Base-by-base conservation (phyloP, 768 basidiomycete genomes). In the Kwoniella europaea region DNA sequence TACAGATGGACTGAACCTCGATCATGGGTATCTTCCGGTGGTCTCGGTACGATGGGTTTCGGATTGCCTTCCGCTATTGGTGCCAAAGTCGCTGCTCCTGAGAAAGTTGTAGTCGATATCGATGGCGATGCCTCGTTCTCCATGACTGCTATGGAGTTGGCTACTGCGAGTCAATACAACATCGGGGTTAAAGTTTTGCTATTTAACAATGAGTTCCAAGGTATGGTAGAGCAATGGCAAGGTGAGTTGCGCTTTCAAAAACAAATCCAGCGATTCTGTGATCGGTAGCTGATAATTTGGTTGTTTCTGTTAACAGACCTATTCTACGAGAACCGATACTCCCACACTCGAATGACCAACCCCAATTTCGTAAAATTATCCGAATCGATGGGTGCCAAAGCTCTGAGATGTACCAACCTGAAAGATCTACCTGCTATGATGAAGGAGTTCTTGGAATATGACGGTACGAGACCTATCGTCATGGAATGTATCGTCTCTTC, bases 161-260 rank as follows among this genome's bases (percentile, higher is more conserved):
- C 91, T 24, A 99, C 97, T 0, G 97, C 97, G 4, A 87, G 92
- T 27, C 92, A 95, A 80, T 94, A 88, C 85, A 84, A 88, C 79
- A 97, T 99, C 73, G 96, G 97, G 69, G 93, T 98, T 81, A 99
- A 99, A 85, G 91, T 94, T 52, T 86, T 97, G 74, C 85, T 97
- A 24, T 84, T 98, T 78, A 96, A 97, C 87, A 98, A 97, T 84
- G 93, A 95, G 81, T 97, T 94, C 88, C 95, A 97, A 84, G 97
- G 97, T 65, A 99, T 99, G 97, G 97, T 98, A 13, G 86, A 93
- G 42, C 97, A 99, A 86, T 98, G 96, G 97, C 97, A 98, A 88
- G 46, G 46, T 50, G 46, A 93, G 93, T 93, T 50, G 18, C 18
- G 18, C 13, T 16, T 50, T 16, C 10, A 35, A 7, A 35, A 6